Evolutionary conservation across 306 rosid species (phyloP).

Genomic region (Oemleria cerasiformis): DNA sequence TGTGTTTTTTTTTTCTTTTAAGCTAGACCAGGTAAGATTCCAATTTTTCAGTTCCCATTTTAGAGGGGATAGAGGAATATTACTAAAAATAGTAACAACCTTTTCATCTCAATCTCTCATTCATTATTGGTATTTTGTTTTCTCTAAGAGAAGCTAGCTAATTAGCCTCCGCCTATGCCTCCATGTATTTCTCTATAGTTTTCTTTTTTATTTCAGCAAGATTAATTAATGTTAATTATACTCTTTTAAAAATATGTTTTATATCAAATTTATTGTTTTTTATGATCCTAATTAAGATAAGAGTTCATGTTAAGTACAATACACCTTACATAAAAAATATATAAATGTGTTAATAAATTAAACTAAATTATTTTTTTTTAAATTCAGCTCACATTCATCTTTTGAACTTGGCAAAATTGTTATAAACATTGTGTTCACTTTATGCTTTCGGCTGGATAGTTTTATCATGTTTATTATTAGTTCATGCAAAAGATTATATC

Average conservation of each 20-base stretch:
- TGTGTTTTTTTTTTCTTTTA: not conserved
- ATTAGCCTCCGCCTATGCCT: not conserved
- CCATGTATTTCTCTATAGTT: too few species aligned
- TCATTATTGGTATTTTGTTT: not conserved
- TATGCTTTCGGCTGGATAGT: constrained; percentile 12
- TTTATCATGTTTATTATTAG: not conserved
- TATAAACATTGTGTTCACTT: not conserved
- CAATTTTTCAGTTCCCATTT: constrained; percentile 43
- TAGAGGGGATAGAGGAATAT: constrained; percentile 48
- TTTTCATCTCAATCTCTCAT: constrained; percentile 19
- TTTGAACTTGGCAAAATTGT: too few species aligned
- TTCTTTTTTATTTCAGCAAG: too few species aligned
- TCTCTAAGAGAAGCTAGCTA: not conserved
- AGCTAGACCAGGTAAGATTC: constrained; percentile 29
- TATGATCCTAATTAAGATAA: too few species aligned
- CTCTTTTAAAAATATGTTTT: too few species aligned
- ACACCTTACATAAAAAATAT: too few species aligned
- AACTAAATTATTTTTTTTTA: too few species aligned
- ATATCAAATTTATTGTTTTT: too few species aligned
- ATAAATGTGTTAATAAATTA: too few species aligned
- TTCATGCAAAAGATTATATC: not conserved
- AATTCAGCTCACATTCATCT: too few species aligned
- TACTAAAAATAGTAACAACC: constrained; percentile 40
- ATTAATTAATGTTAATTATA: too few species aligned
- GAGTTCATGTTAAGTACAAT: too few species aligned